A percentile compares a stretch with the other conserved stretches of the same genome.
Conservation (phyloP, 208 protist genomes). For the Polymyxa betae region DNA sequence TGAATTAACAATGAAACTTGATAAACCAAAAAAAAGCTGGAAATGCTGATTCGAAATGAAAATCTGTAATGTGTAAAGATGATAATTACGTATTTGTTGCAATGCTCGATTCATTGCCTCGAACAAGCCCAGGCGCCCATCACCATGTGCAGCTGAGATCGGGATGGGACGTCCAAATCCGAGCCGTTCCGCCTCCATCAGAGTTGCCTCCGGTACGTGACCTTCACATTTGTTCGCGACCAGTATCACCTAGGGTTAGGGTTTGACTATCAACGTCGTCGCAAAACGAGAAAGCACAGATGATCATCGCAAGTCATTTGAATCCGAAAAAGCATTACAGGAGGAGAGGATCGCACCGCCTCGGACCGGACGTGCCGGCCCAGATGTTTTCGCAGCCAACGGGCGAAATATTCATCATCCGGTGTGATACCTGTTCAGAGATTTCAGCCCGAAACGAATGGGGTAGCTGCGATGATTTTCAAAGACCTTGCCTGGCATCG, state of each 20-base stretch:
- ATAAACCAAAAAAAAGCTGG: too few relatives aligned
- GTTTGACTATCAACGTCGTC: too few relatives aligned
- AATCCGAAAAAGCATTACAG: not conserved
- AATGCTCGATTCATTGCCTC: not conserved
- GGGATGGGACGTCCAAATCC: not conserved
- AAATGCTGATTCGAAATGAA: too few relatives aligned
- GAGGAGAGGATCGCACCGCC: not conserved
- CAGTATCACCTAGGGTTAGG: not conserved
- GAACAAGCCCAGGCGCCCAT: not conserved
- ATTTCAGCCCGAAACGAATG: not conserved
- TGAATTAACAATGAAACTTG: too few relatives aligned
- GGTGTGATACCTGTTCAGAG: not conserved
- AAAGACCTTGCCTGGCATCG: not conserved
- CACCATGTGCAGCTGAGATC: not conserved
- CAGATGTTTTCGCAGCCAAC: not conserved
- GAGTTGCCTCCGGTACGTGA: not conserved
- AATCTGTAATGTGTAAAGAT: not conserved
- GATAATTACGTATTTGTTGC: not conserved
- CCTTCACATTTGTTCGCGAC: slow-evolving; percentile 20
- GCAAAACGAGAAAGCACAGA: too few relatives aligned
- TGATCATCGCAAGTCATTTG: too few relatives aligned
- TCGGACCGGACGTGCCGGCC: not conserved
- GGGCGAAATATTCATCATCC: not conserved
- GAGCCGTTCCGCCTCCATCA: not conserved
- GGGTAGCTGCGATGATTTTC: not conserved